These are phyloP conservation scores for Rosa chinensis DNA, from an alignment of 306 rosid genomes.

Conservation along the genomic window DNA sequence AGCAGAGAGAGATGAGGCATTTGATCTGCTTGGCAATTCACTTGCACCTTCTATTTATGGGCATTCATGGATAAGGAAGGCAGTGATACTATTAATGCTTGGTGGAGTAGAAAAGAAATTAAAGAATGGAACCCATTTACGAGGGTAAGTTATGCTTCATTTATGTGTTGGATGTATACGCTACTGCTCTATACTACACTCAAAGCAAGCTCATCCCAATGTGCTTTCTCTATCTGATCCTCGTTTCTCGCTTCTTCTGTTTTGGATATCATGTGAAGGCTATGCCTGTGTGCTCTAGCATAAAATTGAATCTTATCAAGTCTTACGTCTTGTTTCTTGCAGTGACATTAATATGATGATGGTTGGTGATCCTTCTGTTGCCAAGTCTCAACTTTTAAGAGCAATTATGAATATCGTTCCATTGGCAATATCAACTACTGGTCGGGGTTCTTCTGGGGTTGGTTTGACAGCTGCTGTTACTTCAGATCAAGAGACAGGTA, in stretches of 20 bases:
- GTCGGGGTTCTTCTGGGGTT: constrained; percentile 98
- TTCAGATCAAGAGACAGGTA: constrained; percentile 97
- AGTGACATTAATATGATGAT: constrained; percentile 99
- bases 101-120: constrained; percentile 97
- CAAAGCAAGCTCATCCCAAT: neutral
- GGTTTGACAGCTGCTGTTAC: constrained; percentile 99
- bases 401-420: constrained; percentile 97
- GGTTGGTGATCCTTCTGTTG: constrained; percentile 99
- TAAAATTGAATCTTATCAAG: constrained; percentile 16
- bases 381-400: constrained; percentile 95
- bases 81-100: constrained; percentile 90
- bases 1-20: constrained; percentile 84
- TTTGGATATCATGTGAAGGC: neutral
- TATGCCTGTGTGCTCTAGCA: neutral
- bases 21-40: constrained; percentile 90
- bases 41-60: constrained; percentile 98
- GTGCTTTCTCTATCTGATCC: neutral
- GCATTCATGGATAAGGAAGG: constrained; percentile 96
- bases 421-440: constrained; percentile 94
- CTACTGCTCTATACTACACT: constrained; percentile 8
- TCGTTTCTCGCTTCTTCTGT: neutral
- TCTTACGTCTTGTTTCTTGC: constrained; percentile 27
- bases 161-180: constrained; percentile 18
- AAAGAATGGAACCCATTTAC: constrained; percentile 91
- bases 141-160: constrained; percentile 69